Conservation (phyloP, 78 protist genomes). For the Dictyostelium discoideum region DNA sequence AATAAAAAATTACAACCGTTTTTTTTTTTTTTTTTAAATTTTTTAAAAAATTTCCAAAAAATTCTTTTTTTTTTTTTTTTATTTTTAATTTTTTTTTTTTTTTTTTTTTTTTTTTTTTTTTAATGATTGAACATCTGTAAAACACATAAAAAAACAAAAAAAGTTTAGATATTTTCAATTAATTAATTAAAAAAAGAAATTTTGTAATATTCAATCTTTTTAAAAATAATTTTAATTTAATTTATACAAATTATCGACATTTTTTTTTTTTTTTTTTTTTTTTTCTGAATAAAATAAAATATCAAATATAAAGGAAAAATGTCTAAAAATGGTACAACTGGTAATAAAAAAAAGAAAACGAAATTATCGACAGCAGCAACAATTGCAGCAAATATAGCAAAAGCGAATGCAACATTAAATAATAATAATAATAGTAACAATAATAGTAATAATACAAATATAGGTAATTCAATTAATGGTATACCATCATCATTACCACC, state of each 20-base stretch:
- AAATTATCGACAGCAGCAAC: background rate
- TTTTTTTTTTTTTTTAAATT: too few relatives aligned
- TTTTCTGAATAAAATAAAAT: too few relatives aligned
- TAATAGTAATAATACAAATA: background rate
- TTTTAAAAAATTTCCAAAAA: too few relatives aligned
- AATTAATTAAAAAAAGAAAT: background rate
- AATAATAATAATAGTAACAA: background rate
- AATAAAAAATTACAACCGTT: background rate
- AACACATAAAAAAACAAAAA: background rate
- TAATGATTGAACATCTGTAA: background rate
- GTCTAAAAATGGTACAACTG: background rate
- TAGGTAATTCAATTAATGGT: background rate
- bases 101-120: too few relatives aligned
- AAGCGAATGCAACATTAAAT: background rate
- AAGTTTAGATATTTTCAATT: background rate
- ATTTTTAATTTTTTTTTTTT: too few relatives aligned
- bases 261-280: too few relatives aligned
- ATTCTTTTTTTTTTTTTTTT: too few relatives aligned
- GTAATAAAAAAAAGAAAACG: slow-evolving; percentile 7
- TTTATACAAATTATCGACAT: background rate
- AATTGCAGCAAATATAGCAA: background rate
- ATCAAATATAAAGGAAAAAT: too few relatives aligned
- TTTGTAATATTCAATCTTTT: background rate
- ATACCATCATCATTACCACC: slow-evolving; percentile 29
- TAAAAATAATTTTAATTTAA: too few relatives aligned